Percentiles rank a stretch among this genome's conserved stretches.
These are phyloP conservation scores for Cutaneotrichosporon dermatis DNA, from an alignment of 1,284 basidiomycete species.

Conservation along the genomic window DNA sequence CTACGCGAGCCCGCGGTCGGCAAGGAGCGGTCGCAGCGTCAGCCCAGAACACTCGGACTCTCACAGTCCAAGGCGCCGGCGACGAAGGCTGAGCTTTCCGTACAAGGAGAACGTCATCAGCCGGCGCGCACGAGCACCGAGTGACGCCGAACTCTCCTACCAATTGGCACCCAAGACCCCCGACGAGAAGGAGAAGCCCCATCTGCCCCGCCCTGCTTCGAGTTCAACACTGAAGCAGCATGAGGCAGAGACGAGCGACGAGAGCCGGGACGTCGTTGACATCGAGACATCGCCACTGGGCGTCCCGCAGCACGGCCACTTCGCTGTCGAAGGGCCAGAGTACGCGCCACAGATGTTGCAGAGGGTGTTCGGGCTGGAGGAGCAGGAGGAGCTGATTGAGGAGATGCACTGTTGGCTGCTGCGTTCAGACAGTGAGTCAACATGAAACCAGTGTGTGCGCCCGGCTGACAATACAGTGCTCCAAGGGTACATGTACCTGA, in stretches of 20 bases:
- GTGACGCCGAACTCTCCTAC: slow-evolving; percentile 30
- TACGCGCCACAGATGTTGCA: slow-evolving; percentile 51
- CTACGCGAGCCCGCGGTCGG: too few species aligned
- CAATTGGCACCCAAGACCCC: slow-evolving; percentile 22
- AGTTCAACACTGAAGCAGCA: background rate
- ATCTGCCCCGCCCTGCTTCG: background rate
- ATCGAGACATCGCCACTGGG: background rate
- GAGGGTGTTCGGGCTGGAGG: slow-evolving; percentile 75
- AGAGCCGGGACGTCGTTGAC: too few species aligned
- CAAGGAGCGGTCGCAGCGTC: too few species aligned
- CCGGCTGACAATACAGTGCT: slow-evolving; percentile 81
- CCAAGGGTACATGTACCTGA: slow-evolving; percentile 95
- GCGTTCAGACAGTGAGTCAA: background rate
- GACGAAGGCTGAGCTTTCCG: slow-evolving; percentile 25
- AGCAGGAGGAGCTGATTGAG: slow-evolving; percentile 76
- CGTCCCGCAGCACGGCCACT: too few species aligned
- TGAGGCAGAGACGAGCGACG: background rate
- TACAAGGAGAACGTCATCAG: slow-evolving; percentile 42
- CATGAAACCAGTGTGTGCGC: too few species aligned
- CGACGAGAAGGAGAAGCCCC: background rate
- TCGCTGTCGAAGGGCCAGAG: too few species aligned
- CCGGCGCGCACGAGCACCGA: slow-evolving; percentile 33
- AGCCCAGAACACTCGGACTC: too few species aligned
- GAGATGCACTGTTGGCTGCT: slow-evolving; percentile 87
- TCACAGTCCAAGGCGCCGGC: too few species aligned